Evolutionary conservation across 106 monocot genomes (phyloP), one percentile per base, ranked within the genome.

Genomic region (Phalaenopsis equestris): DNA sequence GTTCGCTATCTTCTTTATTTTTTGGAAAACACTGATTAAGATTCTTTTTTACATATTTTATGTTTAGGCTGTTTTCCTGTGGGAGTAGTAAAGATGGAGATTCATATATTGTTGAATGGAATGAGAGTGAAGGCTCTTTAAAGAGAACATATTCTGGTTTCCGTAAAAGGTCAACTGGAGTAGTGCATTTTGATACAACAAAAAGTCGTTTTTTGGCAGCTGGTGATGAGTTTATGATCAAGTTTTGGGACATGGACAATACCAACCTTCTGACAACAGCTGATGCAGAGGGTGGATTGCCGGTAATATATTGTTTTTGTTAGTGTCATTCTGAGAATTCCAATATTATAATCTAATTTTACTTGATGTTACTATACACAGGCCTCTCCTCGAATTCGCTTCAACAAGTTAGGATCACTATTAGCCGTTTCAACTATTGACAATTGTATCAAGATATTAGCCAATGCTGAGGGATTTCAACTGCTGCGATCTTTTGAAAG

Each of bases 241-340:
- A 90, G 70, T 87, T 85, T 78, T 90, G 90, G 90, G 84, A 87
- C 74, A 80, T 90, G 80, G 85, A 87, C 61, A 76, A 87, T 73
- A 19, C 47, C 30, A 84, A 83, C 70, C 72, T 81, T 14, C 45
- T 90, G 73, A 74, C 78, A 67, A 83, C 80, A 42, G 61, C 76
- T 39, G 80, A 87, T 76, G 90, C 85, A 8, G 87, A 72, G 6
- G 87, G 90, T 68, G 83, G 85, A 73, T 57, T 90, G 12, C 78
- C 61, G 77, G 90, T 90, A 82, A 79, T 24, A 45, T 74, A 43
- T 17, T 43, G 4, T 49, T 49, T 49, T 11, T 76, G 6, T 6
- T 76, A 11, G n/a, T 21, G 3, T 48, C 56, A 36, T 76, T 75
- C 3, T 23, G 9, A 19, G 55, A 73, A 12, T 38, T 65, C n/a